Percentiles rank a stretch among this genome's conserved stretches.
These are phyloP conservation scores for Fusarium pseudonygamai DNA, from an alignment of 2,329 filamentous ascomycete genomes.

Conservation along the genomic window DNA sequence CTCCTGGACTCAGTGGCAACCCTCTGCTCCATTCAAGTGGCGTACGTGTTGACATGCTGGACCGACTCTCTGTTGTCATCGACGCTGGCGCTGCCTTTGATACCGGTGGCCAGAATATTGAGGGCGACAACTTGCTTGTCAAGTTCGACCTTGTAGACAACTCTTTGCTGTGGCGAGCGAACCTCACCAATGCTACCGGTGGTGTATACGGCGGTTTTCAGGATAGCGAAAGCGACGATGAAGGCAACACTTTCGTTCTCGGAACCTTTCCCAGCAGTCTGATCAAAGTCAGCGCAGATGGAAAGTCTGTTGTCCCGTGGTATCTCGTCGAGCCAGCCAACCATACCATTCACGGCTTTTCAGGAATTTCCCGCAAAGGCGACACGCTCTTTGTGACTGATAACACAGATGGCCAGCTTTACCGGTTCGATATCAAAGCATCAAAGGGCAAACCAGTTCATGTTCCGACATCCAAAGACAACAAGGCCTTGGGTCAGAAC, in stretches of 20 bases:
- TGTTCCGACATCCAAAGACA: background rate
- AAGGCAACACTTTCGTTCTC: constrained; percentile 50
- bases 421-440: constrained; percentile 46
- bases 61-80: constrained; percentile 48
- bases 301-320: constrained; percentile 43
- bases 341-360: constrained; percentile 34
- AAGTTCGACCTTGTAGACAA: constrained; percentile 46
- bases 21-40: constrained; percentile 42
- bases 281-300: constrained; percentile 46
- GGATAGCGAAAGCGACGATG: constrained; percentile 50
- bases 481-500: background rate
- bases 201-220: constrained; percentile 51
- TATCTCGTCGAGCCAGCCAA: constrained; percentile 43
- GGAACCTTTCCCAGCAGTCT: constrained; percentile 52
- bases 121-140: constrained; percentile 50
- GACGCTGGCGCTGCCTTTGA: constrained; percentile 49
- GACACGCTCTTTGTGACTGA: constrained; percentile 47
- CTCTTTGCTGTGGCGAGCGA: constrained; percentile 43
- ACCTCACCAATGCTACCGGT: constrained; percentile 45
- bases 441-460: background rate
- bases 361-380: background rate
- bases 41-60: constrained; percentile 47
- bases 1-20: constrained; percentile 45
- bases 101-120: constrained; percentile 47
- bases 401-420: constrained; percentile 43